Evolutionary conservation across 164 flowering plant genomes (phyloP), one percentile per base, ranked within the genome.

Genomic region (Umbilicus rupestris): DNA sequence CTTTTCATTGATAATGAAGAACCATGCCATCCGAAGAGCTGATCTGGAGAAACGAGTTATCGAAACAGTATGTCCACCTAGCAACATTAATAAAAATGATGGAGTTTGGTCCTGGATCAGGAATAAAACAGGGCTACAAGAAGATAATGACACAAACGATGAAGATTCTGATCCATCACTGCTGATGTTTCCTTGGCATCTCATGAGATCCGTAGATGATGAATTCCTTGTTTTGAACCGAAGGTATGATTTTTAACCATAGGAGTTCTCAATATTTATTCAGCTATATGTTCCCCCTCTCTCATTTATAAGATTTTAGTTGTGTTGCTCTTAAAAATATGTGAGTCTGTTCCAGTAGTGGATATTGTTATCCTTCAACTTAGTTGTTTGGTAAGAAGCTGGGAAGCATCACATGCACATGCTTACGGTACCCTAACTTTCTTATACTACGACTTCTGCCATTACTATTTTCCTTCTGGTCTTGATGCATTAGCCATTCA

Each of bases 1-100:
- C 44, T 72, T 67, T 77, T 17, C 67, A 14, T 55, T 55, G 60
- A 14, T 28, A 14, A 33, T 72, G 59, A 77, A 94, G 99, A 95
- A 95, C 73, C 89, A 87, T 82, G 96, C 96, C 39, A 79, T 95
- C 67, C 81, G 97, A 79, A 84, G 83, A 82, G 99, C 99, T 73
- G 81, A 92, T 76, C 66, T 95, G 82, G 79, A 69, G 68, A 79
- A 69, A 57, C 85, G 97, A 71, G 79, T 77, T 73, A 33, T 95
- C 28, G 92, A 89, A 73, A 95, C 97, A 26, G 50, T 92, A 20
- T 76, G 82, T 66, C 96, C 97, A 60, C 20, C 70, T 39, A 22
- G 30, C 70, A 71, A 66, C 63, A 64, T 46, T 49, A 81, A 77
- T 69, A 85, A 68, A 65, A 64, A 35, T 59, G 68, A 47, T 70